Percentiles rank a stretch among this genome's conserved stretches.
Conservation (phyloP, 2,329 filamentous ascomycete species). For the Biscogniauxia mediterranea region DNA sequence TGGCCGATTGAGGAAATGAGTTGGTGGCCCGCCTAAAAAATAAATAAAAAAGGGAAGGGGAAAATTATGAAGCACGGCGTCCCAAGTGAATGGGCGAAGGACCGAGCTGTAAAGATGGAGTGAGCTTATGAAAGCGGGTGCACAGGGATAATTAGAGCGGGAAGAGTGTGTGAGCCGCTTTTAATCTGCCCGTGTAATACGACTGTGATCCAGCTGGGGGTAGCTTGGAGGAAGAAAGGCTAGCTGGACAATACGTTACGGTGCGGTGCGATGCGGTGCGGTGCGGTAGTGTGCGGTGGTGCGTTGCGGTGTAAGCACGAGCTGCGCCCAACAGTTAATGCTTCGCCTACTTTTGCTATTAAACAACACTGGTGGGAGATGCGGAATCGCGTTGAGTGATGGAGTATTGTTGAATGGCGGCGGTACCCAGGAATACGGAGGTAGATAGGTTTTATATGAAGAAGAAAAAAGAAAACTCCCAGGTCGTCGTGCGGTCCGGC, state of each 20-base stretch:
- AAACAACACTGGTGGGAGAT: background rate
- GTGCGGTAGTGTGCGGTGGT: slow-evolving; percentile 13
- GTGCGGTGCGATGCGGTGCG: slow-evolving; percentile 11
- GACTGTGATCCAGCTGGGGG: slow-evolving; percentile 16
- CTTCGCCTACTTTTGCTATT: slow-evolving; percentile 15
- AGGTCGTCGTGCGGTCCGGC: slow-evolving; percentile 25
- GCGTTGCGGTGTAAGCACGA: slow-evolving; percentile 31
- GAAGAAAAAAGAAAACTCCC: slow-evolving; percentile 8
- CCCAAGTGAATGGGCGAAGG: slow-evolving; percentile 12
- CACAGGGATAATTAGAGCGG: slow-evolving; percentile 21
- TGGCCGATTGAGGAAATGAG: background rate
- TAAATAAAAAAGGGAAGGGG: background rate
- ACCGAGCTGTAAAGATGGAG: slow-evolving; percentile 4
- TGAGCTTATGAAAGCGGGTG: slow-evolving; percentile 15
- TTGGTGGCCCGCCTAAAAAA: background rate
- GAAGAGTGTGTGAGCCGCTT: slow-evolving; percentile 20
- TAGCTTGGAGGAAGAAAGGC: slow-evolving; percentile 9
- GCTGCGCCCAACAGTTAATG: slow-evolving; percentile 25
- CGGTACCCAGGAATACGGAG: slow-evolving; percentile 4
- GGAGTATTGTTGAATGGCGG: slow-evolving; percentile 5
- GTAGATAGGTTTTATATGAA: slow-evolving; percentile 5
- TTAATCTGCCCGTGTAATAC: slow-evolving; percentile 23
- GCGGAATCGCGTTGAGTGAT: background rate
- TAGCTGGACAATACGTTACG: slow-evolving; percentile 12
- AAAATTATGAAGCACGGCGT: background rate